phyloP scores from a whole-genome alignment of 345 rosid species.

The Salix caprea region DNA sequence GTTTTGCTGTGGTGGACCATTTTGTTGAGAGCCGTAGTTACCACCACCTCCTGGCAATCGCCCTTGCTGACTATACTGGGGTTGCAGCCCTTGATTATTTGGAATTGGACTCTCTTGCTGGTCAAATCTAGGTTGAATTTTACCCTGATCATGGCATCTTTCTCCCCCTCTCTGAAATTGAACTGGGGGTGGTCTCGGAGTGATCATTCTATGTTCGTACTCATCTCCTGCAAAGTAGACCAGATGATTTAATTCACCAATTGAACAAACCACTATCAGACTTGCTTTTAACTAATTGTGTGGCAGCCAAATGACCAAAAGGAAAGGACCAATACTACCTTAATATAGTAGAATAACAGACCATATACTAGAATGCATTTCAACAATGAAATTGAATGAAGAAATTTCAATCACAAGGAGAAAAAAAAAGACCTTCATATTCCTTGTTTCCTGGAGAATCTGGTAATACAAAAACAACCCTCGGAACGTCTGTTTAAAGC shows the following conservation, averaged over 20 bases:
- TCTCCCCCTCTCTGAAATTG: conserved; percentile 33
- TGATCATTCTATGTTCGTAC: conserved; percentile 75
- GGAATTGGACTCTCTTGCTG: conserved; percentile 21
- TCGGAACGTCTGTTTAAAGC: conserved; percentile 54
- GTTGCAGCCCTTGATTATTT: background rate
- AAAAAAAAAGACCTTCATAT: conserved; percentile 66
- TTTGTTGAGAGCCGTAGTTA: conserved; percentile 44
- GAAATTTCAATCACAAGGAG: background rate
- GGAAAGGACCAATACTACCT: background rate
- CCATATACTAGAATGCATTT: background rate
- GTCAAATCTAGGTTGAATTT: conserved; percentile 24
- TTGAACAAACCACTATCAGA: background rate
- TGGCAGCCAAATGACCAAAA: too few species aligned
- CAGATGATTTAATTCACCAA: background rate
- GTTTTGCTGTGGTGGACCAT: conserved; percentile 34
- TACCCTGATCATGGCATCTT: conserved; percentile 40
- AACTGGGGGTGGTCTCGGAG: conserved; percentile 74
- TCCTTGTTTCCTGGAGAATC: conserved; percentile 88
- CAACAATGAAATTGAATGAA: background rate
- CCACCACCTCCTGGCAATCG: conserved; percentile 46
- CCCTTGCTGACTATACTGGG: conserved; percentile 34
- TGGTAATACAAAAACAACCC: conserved; percentile 82
- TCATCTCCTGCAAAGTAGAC: conserved; percentile 60
- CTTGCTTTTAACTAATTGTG: background rate
- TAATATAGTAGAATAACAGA: background rate